Conservation (phyloP, 768 basidiomycete genomes). For the Boletus vinaceobasis region DNA sequence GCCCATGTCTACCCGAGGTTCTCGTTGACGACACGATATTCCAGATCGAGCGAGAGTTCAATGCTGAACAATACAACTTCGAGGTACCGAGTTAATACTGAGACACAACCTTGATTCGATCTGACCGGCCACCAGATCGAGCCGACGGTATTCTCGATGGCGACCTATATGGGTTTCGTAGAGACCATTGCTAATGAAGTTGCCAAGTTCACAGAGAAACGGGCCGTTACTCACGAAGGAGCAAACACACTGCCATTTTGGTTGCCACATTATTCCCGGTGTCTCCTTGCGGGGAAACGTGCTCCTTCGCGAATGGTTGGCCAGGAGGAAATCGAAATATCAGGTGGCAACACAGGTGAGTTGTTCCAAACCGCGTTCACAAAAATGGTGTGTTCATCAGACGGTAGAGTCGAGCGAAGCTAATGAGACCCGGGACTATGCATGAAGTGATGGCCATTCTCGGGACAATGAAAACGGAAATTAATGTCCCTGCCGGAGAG, state of each 20-base stretch:
- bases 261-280: neutral
- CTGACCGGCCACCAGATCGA: slow-evolving; percentile 40
- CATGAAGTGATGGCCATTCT: slow-evolving; percentile 45
- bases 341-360: slow-evolving; percentile 2
- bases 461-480: slow-evolving; percentile 68
- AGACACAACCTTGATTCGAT: neutral
- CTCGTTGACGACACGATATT: neutral
- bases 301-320: slow-evolving; percentile 44
- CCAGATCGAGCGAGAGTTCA: slow-evolving; percentile 50
- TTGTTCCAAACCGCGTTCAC: neutral
- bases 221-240: slow-evolving; percentile 41
- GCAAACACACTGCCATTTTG: slow-evolving; percentile 3
- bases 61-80: slow-evolving; percentile 51
- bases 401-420: neutral
- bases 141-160: slow-evolving; percentile 50
- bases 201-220: slow-evolving; percentile 38
- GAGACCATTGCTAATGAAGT: slow-evolving; percentile 42
- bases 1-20: neutral
- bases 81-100: slow-evolving; percentile 32
- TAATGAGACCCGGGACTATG: slow-evolving; percentile 1
- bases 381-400: neutral
- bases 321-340: slow-evolving; percentile 19
- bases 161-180: slow-evolving; percentile 43
- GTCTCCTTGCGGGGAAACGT: slow-evolving; percentile 35
- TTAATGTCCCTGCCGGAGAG: slow-evolving; percentile 45